These are phyloP conservation scores for Leishmania aethiopica DNA, from an alignment of 208 protist genomes.

Conservation along the genomic window DNA sequence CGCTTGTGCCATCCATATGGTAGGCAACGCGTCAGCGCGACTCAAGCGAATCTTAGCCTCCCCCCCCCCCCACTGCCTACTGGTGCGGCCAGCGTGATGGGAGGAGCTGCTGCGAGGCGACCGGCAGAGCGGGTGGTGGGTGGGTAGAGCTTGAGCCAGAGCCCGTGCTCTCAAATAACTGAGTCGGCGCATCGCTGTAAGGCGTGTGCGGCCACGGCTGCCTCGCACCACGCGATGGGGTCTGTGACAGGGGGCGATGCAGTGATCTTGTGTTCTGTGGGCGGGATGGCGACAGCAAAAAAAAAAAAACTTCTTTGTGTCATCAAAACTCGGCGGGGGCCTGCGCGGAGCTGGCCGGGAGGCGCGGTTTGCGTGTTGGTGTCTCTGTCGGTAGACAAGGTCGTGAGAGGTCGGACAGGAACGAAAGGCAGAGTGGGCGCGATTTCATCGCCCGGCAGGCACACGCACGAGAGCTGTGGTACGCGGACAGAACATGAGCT, in stretches of 20 bases:
- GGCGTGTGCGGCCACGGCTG: slow-evolving; percentile 2
- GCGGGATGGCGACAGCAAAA: too few species aligned
- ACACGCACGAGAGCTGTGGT: not conserved
- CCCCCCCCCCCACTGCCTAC: not conserved
- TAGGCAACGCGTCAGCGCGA: not conserved
- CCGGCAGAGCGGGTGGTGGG: not conserved
- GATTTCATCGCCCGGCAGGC: not conserved
- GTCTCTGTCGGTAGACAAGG: not conserved
- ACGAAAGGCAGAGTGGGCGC: not conserved
- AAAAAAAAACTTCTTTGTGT: too few species aligned
- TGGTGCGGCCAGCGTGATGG: not conserved
- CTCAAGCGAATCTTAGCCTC: not conserved
- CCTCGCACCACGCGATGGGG: too few species aligned
- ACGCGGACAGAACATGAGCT: not conserved
- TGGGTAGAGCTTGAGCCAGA: slow-evolving; percentile 17
- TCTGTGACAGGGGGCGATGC: too few species aligned
- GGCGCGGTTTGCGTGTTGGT: too few species aligned
- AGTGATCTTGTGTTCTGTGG: too few species aligned
- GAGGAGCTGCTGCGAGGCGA: not conserved
- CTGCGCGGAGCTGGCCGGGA: not conserved
- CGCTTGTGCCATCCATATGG: not conserved
- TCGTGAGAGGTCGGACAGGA: not conserved
- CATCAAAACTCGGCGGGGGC: too few species aligned
- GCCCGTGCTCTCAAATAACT: slow-evolving; percentile 12
- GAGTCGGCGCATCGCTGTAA: slow-evolving; percentile 18